Conservation (phyloP, 75 land plant species). For the Sequoiadendron giganteum region DNA sequence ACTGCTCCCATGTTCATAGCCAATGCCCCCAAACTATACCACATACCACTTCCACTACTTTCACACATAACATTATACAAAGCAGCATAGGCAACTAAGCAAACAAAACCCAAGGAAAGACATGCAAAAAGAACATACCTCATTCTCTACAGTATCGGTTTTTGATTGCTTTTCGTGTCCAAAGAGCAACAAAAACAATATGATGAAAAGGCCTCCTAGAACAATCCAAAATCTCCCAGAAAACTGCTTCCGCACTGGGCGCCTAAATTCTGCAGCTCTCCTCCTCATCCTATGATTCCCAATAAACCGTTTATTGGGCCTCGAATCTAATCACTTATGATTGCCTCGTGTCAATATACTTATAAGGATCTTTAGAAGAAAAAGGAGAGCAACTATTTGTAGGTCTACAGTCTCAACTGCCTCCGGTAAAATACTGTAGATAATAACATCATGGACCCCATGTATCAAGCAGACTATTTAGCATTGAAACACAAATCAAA, state of each 20-base stretch:
- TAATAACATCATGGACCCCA: not conserved
- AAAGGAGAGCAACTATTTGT: not conserved
- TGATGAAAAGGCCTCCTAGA: not conserved
- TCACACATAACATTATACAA: not conserved
- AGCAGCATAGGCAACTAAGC: not conserved
- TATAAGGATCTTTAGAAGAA: not conserved
- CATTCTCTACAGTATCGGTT: not conserved
- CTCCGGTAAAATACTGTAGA: not conserved
- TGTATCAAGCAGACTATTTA: not conserved
- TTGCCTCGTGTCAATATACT: not conserved
- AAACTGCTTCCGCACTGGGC: conserved; percentile 7
- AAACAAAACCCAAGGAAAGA: not conserved
- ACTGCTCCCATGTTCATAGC: not conserved
- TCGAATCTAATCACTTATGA: not conserved
- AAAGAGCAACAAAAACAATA: conserved; percentile 4
- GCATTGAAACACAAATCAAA: not conserved
- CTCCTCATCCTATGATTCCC: not conserved
- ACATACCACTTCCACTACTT: not conserved
- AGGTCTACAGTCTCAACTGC: not conserved
- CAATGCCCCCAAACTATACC: not conserved
- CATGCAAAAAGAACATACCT: not conserved
- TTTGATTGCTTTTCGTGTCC: not conserved
- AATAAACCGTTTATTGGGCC: not conserved
- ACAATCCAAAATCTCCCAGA: conserved; percentile 5
- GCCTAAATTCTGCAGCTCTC: conserved; percentile 10